Base-by-base conservation (phyloP, 306 rosid species). In the Gillenia trifoliata region DNA sequence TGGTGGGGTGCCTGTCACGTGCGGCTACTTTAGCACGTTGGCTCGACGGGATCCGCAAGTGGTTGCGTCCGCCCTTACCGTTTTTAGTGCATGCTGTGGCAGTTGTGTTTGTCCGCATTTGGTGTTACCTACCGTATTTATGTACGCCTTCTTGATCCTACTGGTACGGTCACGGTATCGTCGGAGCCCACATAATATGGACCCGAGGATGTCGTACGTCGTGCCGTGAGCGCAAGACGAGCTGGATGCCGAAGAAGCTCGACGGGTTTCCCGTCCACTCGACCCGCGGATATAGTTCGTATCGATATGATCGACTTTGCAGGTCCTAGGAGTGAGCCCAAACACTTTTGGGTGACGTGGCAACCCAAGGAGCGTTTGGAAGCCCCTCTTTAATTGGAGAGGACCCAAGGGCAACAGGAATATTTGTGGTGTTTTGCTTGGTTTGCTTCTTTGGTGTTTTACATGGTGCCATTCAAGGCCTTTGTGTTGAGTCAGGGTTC, bases 361-460 rank as follows among this genome's bases (percentile, higher is more conserved):
- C 98, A 1, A 88, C 98, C 1, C 97, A 91, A 64, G 97, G 98
- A 93, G 88, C 79, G 97, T 3, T 52, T 93, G 77, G 96, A 89
- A 31, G 98, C 96, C 8, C n/a, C 34, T 93, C 68, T 89, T 84
- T 25, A 82, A 72, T 47, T 89, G 97, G 98, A 77, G 89, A n/a
- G 77, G 97, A 93, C 57, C 96, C 97, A 3, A 79, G 98, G 12
- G 98, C 96, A 3, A 91, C 97, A 0, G 97, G 90, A 28, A 87
- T 93, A 41, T 91, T 93, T 41, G 90, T 84, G 12, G 85, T 89
- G 22, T 70, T 91, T 19, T 91, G 96, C 70, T 66, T 93, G 34
- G 52, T 87, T n/a, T 17, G 86, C 92, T 2, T 93, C 98, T 19
- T 66, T 89, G 78, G 54, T 87, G 69, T 91, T 91, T 70, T 93